Base-by-base conservation (phyloP, 1,139 yeast species). In the Taphrina flavorubra region DNA sequence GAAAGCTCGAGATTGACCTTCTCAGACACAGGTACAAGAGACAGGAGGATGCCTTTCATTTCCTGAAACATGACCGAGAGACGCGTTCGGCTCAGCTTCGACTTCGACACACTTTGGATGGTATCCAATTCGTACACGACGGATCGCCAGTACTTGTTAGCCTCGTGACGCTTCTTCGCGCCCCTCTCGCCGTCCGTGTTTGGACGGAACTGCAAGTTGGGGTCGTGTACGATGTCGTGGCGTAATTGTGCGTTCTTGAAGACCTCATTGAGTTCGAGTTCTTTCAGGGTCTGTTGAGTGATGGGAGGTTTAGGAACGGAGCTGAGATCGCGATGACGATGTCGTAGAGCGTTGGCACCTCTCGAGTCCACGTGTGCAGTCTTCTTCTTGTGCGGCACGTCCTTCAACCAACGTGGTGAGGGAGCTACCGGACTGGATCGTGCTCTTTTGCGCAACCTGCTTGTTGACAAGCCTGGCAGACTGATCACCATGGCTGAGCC, bases 181-280 rank as follows among this genome's bases (percentile, higher is more conserved):
- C 97, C 97, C 68, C 97, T 81, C 78, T 90, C 97, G 65, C 97
- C 96, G 78, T 92, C 96, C 74, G 91, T 81, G 77, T 92, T 90
- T 53, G 97, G 97, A 74, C 97, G 84, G 78, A 92, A 92, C 80
- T 92, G 97, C 70, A 92, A 82, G 76, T 90, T 91, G 18, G 97
- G 96, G 79, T 92, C 97, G 77, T 92, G 92, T 37, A 91, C 83
- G 70, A 92, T 90, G 76, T 92, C 98, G 77, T 92, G 98, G 72
- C 98, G 85, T 70, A 92, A 82, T 78, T 91, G 97, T 8, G 97
- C 97, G 78, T 92, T 92, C 76, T 90, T 90, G 74, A 92, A 83
- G 69, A 94, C 92, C 76, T 92, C 97, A 72, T 89, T 90, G 68
- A 92, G 80, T 76, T 92, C 97, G 70, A 92, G 90, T 77, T 92